Evolutionary conservation across 306 rosid species (phyloP).

Genomic region (Potentilla sterilis): DNA sequence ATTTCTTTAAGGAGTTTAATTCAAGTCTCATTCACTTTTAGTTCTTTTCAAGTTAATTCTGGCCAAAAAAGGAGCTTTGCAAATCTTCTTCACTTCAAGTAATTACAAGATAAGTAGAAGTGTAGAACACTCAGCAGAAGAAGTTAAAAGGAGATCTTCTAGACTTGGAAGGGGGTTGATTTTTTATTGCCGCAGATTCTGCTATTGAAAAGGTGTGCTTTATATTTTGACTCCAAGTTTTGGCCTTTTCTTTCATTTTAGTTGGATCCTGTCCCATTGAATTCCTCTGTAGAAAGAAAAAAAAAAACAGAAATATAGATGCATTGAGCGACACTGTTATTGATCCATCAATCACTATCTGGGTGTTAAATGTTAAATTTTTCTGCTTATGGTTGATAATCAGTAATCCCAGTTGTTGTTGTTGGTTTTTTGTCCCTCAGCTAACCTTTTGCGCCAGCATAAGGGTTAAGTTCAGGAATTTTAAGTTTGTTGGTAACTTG

Average conservation of each 20-base stretch:
- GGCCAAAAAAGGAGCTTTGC: not conserved
- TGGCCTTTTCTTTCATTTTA: not conserved
- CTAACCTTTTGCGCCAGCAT: not conserved
- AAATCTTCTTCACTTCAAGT: not conserved
- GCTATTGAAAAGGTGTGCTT: not conserved
- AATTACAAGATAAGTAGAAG: not conserved
- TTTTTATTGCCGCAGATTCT: slow-evolving; percentile 2
- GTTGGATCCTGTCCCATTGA: slow-evolving; percentile 1
- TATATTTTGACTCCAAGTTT: not conserved
- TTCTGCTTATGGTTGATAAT: not conserved
- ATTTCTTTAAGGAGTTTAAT: not conserved
- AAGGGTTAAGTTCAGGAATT: not conserved
- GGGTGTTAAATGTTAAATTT: not conserved
- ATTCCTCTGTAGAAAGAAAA: not conserved
- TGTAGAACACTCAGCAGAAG: not conserved
- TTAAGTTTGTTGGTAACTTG: not conserved
- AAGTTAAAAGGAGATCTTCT: slow-evolving; percentile 18
- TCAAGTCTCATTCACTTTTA: slow-evolving; percentile 2
- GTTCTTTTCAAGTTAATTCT: slow-evolving; percentile 8
- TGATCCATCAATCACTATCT: not conserved
- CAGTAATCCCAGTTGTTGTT: not conserved
- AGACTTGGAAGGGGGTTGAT: not conserved
- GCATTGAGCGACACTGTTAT: not conserved
- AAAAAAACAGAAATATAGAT: not conserved
- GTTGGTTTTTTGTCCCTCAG: not conserved